These are phyloP conservation scores for Coelastrella sp. DNA, from an alignment of 139 green algal genomes.

Conservation along the genomic window DNA sequence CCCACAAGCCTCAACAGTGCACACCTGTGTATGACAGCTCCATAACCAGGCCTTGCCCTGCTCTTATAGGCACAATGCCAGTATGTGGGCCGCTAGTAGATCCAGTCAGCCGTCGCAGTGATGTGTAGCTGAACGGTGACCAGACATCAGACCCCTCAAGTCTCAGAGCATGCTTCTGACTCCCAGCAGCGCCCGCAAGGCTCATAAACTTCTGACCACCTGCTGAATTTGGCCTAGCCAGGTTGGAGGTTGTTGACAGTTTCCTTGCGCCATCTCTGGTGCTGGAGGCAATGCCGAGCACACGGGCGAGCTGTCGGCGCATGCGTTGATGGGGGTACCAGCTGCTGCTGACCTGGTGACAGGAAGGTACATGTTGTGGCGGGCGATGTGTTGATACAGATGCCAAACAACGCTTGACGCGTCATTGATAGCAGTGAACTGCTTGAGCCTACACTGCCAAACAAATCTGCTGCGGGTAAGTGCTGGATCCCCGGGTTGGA, in stretches of 20 bases:
- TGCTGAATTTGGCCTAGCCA: neutral
- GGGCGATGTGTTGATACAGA: neutral
- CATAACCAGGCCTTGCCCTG: conserved; percentile 48
- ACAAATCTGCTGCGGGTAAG: no score
- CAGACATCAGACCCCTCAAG: conserved; percentile 52
- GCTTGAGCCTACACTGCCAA: neutral
- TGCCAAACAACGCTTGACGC: neutral
- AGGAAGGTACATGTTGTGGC: neutral
- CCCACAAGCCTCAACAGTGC: neutral
- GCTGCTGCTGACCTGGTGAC: conserved; percentile 37
- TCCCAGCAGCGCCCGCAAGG: neutral
- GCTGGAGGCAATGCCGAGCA: conserved; percentile 20
- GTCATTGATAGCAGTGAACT: neutral
- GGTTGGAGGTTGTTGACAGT: neutral
- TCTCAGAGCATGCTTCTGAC: conserved; percentile 48
- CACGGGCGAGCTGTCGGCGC: neutral
- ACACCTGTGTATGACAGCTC: conserved; percentile 51
- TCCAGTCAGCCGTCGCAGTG: conserved; percentile 26
- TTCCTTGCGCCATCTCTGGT: conserved; percentile 11
- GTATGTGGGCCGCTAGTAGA: neutral
- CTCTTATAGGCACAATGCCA: conserved; percentile 36
- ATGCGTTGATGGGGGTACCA: conserved; percentile 45
- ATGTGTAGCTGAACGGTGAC: conserved; percentile 52
- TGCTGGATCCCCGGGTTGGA: no score
- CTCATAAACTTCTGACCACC: neutral